Percentiles rank a stretch among this genome's conserved stretches.
These are phyloP conservation scores for Tetradesmus obliquus DNA, from an alignment of 139 green algal species.

Conservation along the genomic window DNA sequence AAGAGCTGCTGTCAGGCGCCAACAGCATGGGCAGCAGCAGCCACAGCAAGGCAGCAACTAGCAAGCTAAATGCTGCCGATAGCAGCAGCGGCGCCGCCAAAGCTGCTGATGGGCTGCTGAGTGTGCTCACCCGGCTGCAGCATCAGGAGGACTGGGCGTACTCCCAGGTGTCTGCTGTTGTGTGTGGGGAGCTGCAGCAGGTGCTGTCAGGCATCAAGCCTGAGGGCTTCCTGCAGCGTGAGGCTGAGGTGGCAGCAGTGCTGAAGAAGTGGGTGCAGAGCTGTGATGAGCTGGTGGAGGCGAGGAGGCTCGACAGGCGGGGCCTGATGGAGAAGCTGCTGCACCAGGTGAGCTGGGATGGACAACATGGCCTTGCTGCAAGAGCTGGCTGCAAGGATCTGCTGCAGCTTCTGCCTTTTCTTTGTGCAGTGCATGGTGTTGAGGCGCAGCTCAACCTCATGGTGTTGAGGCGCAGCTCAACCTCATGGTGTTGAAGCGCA, in stretches of 20 bases:
- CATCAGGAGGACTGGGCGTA: slow-evolving; percentile 43
- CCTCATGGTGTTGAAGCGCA: too few relatives aligned
- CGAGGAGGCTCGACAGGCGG: background rate
- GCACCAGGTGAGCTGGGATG: background rate
- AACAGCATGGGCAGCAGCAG: too few relatives aligned
- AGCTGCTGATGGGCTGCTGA: background rate
- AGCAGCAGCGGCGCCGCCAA: too few relatives aligned
- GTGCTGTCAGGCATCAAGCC: background rate
- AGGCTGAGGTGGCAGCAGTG: background rate
- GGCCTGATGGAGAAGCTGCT: background rate
- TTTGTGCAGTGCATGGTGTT: too few relatives aligned
- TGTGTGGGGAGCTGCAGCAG: background rate
- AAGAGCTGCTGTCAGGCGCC: too few relatives aligned
- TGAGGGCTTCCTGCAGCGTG: background rate
- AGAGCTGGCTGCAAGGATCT: too few relatives aligned
- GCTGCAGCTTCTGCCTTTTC: too few relatives aligned
- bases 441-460: too few relatives aligned
- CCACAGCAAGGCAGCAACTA: too few relatives aligned
- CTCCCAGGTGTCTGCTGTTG: background rate
- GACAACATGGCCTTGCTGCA: too few relatives aligned
- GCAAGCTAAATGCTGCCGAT: too few relatives aligned
- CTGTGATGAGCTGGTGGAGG: slow-evolving; percentile 44
- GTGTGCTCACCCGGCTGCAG: background rate
- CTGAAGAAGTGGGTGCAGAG: background rate
- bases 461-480: too few relatives aligned